Conservation (phyloP, 805 yeast genomes). For the Pichia membranifaciens region DNA sequence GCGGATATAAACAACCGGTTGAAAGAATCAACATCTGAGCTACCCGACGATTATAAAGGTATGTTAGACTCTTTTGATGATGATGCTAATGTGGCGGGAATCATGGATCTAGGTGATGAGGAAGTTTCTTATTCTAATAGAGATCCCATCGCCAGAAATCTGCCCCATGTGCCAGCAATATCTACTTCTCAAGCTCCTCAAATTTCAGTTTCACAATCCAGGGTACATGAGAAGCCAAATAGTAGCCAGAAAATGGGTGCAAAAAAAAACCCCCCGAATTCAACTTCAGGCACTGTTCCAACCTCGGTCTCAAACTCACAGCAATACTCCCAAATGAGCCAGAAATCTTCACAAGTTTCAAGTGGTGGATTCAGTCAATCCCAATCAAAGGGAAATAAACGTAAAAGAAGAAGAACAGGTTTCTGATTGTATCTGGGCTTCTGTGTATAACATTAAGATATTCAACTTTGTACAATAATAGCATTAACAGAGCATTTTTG, state of each 20-base stretch:
- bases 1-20: constrained; percentile 2
- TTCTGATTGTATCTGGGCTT: not conserved
- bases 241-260: not conserved
- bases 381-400: constrained; percentile 4
- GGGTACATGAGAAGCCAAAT: not conserved
- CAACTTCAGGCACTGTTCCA: not conserved
- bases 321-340: constrained; percentile 5
- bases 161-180: constrained; percentile 2
- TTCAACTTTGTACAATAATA: no score
- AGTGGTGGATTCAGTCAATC: not conserved
- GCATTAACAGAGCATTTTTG: no score
- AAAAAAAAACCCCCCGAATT: not conserved
- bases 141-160: no score
- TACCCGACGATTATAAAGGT: constrained; percentile 8
- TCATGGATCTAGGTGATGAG: constrained; percentile 6
- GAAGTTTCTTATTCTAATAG: not conserved
- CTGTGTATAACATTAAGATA: no score
- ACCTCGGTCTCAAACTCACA: constrained; percentile 1
- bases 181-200: constrained; percentile 4
- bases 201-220: not conserved
- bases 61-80: constrained; percentile 12
- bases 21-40: not conserved
- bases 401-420: constrained; percentile 6
- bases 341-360: constrained; percentile 7
- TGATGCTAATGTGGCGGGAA: constrained; percentile 13